phyloP scores from a whole-genome alignment of 1,284 basidiomycete species.

The Schizopora paradoxa region DNA sequence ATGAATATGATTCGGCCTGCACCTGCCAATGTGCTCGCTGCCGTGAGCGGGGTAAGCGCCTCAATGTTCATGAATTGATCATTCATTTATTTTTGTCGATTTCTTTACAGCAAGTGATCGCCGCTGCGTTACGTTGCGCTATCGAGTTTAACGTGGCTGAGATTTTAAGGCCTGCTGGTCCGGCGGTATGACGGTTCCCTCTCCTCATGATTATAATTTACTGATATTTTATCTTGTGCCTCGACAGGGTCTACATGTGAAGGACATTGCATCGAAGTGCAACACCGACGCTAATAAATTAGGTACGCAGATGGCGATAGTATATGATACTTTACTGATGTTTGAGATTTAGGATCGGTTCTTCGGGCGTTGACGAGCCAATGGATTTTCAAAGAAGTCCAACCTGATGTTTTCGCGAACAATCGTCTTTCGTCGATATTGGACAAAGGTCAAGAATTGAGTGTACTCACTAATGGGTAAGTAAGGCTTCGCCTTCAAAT shows the following conservation, averaged over 20 bases:
- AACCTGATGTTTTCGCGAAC: slow-evolving; percentile 19
- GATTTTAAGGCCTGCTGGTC: slow-evolving; percentile 13
- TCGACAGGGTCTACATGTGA: slow-evolving; percentile 18
- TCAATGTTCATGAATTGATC: too few species aligned
- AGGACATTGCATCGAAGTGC: slow-evolving; percentile 19
- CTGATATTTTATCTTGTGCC: too few species aligned
- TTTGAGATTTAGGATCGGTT: background rate
- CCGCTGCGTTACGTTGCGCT: slow-evolving; percentile 7
- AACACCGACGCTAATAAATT: slow-evolving; percentile 19
- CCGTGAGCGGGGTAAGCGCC: too few species aligned
- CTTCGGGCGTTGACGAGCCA: slow-evolving; percentile 20
- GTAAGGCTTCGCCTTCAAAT: background rate
- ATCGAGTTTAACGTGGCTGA: slow-evolving; percentile 12
- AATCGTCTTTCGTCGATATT: slow-evolving; percentile 19
- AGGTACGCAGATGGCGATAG: slow-evolving; percentile 6
- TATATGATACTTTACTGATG: background rate
- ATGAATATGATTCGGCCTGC: too few species aligned
- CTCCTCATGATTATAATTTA: too few species aligned
- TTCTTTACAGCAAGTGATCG: too few species aligned
- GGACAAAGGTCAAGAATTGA: slow-evolving; percentile 18
- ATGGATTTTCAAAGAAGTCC: slow-evolving; percentile 20
- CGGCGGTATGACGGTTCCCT: slow-evolving; percentile 10
- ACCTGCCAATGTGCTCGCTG: too few species aligned
- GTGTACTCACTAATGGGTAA: background rate
- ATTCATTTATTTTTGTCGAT: too few species aligned